Conservation (phyloP, 2,329 filamentous ascomycete genomes). For the Thielaviopsis euricoi region DNA sequence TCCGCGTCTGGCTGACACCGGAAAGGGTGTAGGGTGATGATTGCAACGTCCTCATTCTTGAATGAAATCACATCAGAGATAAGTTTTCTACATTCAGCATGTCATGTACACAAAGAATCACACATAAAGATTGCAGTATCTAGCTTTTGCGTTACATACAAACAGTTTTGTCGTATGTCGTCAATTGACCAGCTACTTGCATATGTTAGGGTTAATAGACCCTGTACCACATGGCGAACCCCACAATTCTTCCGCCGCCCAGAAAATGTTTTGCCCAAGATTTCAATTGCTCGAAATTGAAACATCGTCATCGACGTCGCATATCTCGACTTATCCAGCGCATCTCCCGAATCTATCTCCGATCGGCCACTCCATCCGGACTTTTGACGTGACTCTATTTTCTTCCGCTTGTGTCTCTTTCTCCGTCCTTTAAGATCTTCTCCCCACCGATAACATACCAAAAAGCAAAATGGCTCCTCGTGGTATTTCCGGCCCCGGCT, state of each 20-base stretch:
- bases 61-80: neutral
- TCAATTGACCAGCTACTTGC: neutral
- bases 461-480: conserved; percentile 9
- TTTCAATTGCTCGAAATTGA: neutral
- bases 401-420: neutral
- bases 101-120: no score
- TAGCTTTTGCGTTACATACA: no score
- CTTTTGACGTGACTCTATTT: neutral
- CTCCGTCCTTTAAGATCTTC: neutral
- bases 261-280: neutral
- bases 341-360: neutral
- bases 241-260: neutral
- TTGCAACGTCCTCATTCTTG: neutral
- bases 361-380: neutral
- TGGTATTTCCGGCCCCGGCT: conserved; percentile 10
- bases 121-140: no score
- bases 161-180: neutral
- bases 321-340: neutral
- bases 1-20: no score
- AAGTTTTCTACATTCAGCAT: no score
- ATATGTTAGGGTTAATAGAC: neutral
- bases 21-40: neutral
- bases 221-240: neutral
- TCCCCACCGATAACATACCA: neutral
- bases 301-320: neutral